Conservation (phyloP, 352 stramenopile species). For the Pythium rhizo-oryzae region DNA sequence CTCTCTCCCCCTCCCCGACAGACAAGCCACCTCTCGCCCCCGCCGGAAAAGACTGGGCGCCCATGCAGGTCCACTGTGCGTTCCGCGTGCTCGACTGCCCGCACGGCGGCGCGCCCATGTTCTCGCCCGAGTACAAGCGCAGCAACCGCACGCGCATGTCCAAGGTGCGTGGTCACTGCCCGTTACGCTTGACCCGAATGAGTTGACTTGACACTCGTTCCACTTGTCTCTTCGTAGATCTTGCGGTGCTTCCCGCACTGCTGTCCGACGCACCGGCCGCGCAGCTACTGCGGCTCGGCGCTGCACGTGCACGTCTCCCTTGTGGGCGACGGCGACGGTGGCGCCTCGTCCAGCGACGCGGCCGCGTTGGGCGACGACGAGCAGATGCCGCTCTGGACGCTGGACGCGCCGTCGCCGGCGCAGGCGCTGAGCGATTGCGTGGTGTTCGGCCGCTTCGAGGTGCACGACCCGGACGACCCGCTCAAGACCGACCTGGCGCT, state of each 20-base stretch:
- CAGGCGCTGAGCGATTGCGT: conserved; percentile 19
- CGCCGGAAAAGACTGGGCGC: not conserved
- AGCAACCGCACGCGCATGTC: conserved; percentile 47
- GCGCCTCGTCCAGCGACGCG: not conserved
- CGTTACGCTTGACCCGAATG: too few relatives aligned
- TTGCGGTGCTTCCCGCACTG: conserved; percentile 65
- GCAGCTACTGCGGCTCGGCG: conserved; percentile 53
- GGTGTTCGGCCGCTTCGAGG: conserved; percentile 44
- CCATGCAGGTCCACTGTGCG: conserved; percentile 34
- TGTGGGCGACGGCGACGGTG: not conserved
- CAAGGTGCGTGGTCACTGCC: conserved; percentile 35
- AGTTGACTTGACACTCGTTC: not conserved
- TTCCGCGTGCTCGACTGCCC: conserved; percentile 37
- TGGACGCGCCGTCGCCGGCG: conserved; percentile 11
- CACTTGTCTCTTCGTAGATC: conserved; percentile 34
- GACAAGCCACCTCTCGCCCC: conserved; percentile 9
- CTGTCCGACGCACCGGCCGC: conserved; percentile 45
- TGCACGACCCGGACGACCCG: conserved; percentile 29
- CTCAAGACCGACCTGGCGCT: conserved; percentile 21
- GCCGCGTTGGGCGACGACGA: conserved; percentile 17
- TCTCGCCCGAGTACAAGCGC: conserved; percentile 33
- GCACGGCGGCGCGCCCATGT: conserved; percentile 26
- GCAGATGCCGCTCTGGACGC: conserved; percentile 18
- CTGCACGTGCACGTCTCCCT: conserved; percentile 38
- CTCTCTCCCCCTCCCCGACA: not conserved